Conservation (phyloP, 306 rosid genomes). For the Echinosophora koreensis region DNA sequence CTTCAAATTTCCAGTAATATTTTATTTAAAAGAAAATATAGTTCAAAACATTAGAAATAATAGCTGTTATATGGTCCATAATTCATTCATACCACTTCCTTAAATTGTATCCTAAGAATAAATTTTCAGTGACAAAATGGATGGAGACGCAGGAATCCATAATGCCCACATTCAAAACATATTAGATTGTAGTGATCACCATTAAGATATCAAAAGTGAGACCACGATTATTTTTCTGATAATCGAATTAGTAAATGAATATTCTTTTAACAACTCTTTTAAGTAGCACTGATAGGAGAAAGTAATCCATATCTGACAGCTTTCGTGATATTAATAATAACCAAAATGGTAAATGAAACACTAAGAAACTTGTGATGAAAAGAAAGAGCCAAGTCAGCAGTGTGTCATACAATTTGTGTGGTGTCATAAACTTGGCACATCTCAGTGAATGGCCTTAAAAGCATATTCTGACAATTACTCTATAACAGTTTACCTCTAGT, state of each 20-base stretch:
- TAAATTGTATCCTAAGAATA: constrained; percentile 25
- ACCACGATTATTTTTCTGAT: constrained; percentile 35
- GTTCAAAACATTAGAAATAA: constrained; percentile 35
- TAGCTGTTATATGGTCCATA: constrained; percentile 6
- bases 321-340: constrained; percentile 26
- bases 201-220: constrained; percentile 30
- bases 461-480: constrained; percentile 19
- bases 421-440: constrained; percentile 5
- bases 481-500: constrained; percentile 16
- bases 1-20: constrained; percentile 17
- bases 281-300: constrained; percentile 12
- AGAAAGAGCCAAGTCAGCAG: neutral
- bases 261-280: constrained; percentile 1
- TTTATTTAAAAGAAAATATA: constrained; percentile 14
- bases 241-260: constrained; percentile 8
- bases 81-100: constrained; percentile 24
- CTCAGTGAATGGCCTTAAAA: constrained; percentile 37
- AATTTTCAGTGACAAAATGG: constrained; percentile 12
- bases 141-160: neutral
- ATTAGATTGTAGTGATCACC: constrained; percentile 6
- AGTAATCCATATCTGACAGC: constrained; percentile 15
- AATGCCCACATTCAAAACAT: constrained; percentile 19
- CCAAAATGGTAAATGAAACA: constrained; percentile 3
- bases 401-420: neutral
- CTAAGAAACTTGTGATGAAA: constrained; percentile 2